These are phyloP conservation scores for Ceratobasidium sp. DNA, from an alignment of 1,284 basidiomycete species.

Conservation along the genomic window DNA sequence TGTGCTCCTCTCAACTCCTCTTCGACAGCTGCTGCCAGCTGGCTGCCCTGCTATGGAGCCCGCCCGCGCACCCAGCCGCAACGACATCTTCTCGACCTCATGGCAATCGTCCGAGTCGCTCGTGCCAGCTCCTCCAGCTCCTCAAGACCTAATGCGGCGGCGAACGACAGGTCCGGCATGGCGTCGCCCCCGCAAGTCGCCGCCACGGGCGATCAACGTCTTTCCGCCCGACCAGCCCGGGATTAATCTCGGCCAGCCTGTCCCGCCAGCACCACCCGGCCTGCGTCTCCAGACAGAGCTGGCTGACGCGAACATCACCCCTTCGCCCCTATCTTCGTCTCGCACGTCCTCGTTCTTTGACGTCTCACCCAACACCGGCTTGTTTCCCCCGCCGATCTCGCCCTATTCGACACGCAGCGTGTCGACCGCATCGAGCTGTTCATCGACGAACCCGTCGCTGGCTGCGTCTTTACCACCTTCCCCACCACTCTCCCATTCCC, in stretches of 20 bases:
- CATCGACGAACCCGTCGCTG: conserved; percentile 55
- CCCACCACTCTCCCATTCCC: conserved; percentile 35
- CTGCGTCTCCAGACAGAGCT: conserved; percentile 27
- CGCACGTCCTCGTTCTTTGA: conserved; percentile 59
- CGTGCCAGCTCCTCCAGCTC: conserved; percentile 2
- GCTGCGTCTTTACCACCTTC: conserved; percentile 53
- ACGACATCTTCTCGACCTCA: conserved; percentile 51
- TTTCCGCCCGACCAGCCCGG: conserved; percentile 17
- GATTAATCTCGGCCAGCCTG: background rate
- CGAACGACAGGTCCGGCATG: conserved; percentile 46
- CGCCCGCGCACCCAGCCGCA: conserved; percentile 27
- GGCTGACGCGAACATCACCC: conserved; percentile 1
- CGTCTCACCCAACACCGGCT: conserved; percentile 47
- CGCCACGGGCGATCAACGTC: background rate
- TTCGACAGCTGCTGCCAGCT: background rate
- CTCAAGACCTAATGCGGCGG: conserved; percentile 40
- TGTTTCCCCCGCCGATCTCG: conserved; percentile 52
- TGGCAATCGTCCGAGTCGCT: conserved; percentile 47
- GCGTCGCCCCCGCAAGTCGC: conserved; percentile 31
- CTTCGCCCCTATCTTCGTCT: conserved; percentile 15
- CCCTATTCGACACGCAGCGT: conserved; percentile 45
- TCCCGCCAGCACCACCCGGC: background rate
- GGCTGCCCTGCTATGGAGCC: conserved; percentile 34
- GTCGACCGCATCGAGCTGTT: conserved; percentile 48
- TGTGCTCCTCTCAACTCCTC: background rate